Evolutionary conservation across 2,329 filamentous ascomycete species (phyloP).

Genomic region (Aspergillus fumigatiaffinis): DNA sequence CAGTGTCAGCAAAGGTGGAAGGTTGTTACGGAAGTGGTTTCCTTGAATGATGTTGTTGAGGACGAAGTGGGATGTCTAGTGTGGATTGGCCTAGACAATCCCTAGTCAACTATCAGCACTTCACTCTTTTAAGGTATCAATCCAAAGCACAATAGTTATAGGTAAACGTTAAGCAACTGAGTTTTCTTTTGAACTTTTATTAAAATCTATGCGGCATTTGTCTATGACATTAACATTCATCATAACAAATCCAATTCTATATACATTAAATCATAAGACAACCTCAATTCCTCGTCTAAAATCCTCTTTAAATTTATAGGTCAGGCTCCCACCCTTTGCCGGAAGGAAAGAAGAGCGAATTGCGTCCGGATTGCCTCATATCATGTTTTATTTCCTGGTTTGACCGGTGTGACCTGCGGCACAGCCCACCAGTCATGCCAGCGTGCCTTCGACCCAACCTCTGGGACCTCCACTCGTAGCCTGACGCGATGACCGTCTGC

Average conservation of each 20-base stretch:
- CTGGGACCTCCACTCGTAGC: constrained; percentile 35
- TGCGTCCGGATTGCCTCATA: neutral
- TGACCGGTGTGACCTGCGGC: constrained; percentile 31
- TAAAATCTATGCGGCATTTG: neutral
- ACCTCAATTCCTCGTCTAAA: neutral
- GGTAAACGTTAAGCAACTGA: no score
- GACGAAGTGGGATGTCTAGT: no score
- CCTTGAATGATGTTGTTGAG: no score
- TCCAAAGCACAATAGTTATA: no score
- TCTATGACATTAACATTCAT: neutral
- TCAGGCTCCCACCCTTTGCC: neutral
- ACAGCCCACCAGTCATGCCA: constrained; percentile 47
- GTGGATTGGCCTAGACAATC: no score
- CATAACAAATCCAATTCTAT: neutral
- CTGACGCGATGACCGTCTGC: constrained; percentile 6
- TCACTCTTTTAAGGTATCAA: neutral
- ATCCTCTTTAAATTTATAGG: neutral
- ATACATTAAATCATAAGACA: constrained; percentile 9
- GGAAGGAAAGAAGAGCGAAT: neutral
- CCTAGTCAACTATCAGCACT: neutral
- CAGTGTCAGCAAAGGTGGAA: no score
- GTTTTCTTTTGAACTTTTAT: neutral
- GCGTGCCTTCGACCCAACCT: constrained; percentile 35
- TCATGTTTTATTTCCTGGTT: constrained; percentile 12
- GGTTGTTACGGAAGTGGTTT: no score